Conservation (phyloP, 1,139 yeast species). For the Suhomyces bolitotheri region DNA sequence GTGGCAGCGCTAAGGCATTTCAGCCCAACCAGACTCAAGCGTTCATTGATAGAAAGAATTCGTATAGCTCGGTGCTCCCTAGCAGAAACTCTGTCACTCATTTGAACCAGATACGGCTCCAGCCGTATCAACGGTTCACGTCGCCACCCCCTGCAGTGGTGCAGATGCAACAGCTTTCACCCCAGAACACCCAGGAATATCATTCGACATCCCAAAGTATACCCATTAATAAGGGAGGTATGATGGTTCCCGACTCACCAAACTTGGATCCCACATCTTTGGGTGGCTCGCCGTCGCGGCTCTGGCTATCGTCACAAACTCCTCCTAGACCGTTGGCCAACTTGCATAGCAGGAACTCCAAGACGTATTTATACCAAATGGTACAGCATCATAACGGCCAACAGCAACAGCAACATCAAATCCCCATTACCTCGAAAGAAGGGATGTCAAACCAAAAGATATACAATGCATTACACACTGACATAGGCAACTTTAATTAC, state of each 20-base stretch:
- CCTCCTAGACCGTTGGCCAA: conserved; percentile 45
- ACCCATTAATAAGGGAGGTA: conserved; percentile 24
- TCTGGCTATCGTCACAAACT: conserved; percentile 53
- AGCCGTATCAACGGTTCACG: conserved; percentile 37
- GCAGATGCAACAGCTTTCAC: conserved; percentile 6
- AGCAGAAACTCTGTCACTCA: conserved; percentile 36
- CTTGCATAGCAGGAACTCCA: conserved; percentile 22
- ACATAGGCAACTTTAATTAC: conserved; percentile 12
- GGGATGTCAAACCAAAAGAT: conserved; percentile 7
- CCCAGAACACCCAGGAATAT: conserved; percentile 11
- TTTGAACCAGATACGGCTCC: conserved; percentile 35
- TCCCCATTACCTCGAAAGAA: conserved; percentile 6
- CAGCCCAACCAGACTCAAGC: conserved; percentile 14
- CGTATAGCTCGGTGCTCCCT: conserved; percentile 26
- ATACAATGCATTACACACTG: conserved; percentile 11
- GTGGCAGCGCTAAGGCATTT: conserved; percentile 3
- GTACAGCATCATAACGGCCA: too few relatives aligned
- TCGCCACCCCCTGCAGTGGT: conserved; percentile 24
- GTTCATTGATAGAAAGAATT: conserved; percentile 24
- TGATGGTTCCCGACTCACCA: conserved; percentile 51
- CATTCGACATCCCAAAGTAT: conserved; percentile 29
- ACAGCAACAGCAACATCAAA: background rate
- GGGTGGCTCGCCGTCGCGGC: conserved; percentile 57
- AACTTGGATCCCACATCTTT: conserved; percentile 52
- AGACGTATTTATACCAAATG: conserved; percentile 21